These are phyloP conservation scores for Colletotrichum paranaense DNA, from an alignment of 2,329 filamentous ascomycete species.

Conservation along the genomic window DNA sequence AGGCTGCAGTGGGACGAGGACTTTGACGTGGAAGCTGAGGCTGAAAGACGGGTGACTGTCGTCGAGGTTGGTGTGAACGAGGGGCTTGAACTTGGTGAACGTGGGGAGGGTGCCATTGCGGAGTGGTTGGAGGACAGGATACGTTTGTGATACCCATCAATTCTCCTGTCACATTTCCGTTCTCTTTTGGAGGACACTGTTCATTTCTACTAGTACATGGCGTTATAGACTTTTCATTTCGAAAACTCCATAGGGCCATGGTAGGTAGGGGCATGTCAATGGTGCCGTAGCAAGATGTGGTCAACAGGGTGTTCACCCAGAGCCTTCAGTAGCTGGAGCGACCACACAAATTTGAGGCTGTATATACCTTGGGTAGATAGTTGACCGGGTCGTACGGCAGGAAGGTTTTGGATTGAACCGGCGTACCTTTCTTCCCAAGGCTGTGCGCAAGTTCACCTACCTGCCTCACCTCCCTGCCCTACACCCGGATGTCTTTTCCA, in stretches of 20 bases:
- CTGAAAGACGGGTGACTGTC: slow-evolving; percentile 50
- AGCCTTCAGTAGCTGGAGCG: too few species aligned
- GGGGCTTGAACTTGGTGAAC: slow-evolving; percentile 41
- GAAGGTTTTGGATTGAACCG: background rate
- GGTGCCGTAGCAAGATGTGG: background rate
- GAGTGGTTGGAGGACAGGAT: slow-evolving; percentile 45
- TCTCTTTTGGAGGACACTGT: too few species aligned
- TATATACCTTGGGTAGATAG: background rate
- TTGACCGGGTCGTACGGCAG: too few species aligned
- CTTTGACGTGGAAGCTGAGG: slow-evolving; percentile 47
- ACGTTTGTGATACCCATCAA: slow-evolving; percentile 19
- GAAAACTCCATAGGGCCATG: background rate
- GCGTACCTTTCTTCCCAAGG: background rate
- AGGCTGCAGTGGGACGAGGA: slow-evolving; percentile 55
- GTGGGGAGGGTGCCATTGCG: slow-evolving; percentile 41
- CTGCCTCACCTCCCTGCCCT: background rate
- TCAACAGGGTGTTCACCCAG: background rate
- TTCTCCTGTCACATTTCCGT: background rate
- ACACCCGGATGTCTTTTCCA: background rate
- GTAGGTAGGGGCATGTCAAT: too few species aligned
- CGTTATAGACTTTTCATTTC: background rate
- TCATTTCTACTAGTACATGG: too few species aligned
- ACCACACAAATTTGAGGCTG: too few species aligned
- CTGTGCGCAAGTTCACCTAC: background rate
- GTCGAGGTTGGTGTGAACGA: slow-evolving; percentile 49